Base-by-base conservation (phyloP, 2,329 filamentous ascomycete species). In the Verticillium tricorpus region DNA sequence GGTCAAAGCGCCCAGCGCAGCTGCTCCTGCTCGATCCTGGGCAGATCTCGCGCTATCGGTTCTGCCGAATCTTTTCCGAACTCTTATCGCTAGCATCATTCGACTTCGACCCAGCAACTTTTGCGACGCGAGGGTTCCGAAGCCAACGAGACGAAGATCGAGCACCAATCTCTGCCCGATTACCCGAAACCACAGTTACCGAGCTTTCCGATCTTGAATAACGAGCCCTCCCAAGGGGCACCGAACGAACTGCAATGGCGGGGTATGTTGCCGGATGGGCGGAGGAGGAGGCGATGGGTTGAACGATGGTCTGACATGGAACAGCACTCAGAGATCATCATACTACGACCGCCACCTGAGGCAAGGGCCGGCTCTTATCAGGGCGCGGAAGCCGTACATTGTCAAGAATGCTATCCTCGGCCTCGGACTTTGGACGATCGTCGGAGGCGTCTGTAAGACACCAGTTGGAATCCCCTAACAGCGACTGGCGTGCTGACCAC, bases 341-440 rank as follows among this genome's bases (percentile, higher is more conserved):
- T 99, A 99, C 84, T 99, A 98, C 82, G 91, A 97, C 78, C 88
- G 89, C 73, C 85, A 90, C 72, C 91, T 91, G 79, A 89, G 90
- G 67, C 93, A 96, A 77, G 91, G 91, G 64, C 89, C 93, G 57
- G 91, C 96, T 61, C 88, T 99, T 67, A 89, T 97, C 74, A 91
- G 95, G 72, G 94, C 95, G 61, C 89, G 96, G 70, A 88, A 92
- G 69, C 95, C 95, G 58, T 99, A 96, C 76, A 84, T 99, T 50
- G 79, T 97, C 76, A 96, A 91, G 81, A 99, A 99, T 77, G 84
- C 89, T 32, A 70, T 94, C 63, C 92, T 93, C 1, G 95, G 95
- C 19, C 72, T 90, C n/a, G 86, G 82, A 15, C 84, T 98, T 57
- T 82, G 90, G 67, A 83, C 82, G 22, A 87, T 98, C 68, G 88